Percentiles rank a stretch among this genome's conserved stretches.
Evolutionary conservation across 306 rosid species (phyloP).

Genomic region (Parietaria judaica): DNA sequence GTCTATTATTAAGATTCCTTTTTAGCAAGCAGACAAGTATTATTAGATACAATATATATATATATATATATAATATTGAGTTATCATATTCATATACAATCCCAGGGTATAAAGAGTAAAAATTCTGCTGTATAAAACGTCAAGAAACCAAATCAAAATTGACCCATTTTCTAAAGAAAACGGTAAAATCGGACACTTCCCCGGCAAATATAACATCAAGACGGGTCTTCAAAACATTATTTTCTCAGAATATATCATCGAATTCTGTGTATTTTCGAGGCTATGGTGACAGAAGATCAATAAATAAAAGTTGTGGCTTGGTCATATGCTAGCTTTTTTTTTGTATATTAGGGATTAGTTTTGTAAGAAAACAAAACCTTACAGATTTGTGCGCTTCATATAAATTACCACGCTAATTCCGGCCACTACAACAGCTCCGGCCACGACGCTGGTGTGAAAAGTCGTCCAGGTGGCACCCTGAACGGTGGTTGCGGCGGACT

Average conservation of each 20-base stretch:
- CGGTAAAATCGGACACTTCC: neutral
- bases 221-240: neutral
- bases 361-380: neutral
- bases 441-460: slow-evolving; percentile 38
- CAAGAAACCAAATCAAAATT: neutral
- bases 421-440: slow-evolving; percentile 50
- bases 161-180: neutral
- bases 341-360: neutral
- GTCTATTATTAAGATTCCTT: no score
- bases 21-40: no score
- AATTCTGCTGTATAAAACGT: no score
- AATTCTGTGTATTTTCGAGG: neutral
- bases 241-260: neutral
- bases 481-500: slow-evolving; percentile 15
- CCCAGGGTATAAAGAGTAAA: no score
- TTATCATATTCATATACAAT: no score
- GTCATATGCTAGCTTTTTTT: neutral
- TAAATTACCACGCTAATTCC: slow-evolving; percentile 52
- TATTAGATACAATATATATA: no score
- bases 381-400: slow-evolving; percentile 51
- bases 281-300: neutral
- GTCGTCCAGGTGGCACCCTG: slow-evolving; percentile 26
- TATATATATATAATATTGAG: no score
- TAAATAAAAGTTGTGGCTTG: no score
- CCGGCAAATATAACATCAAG: neutral